A percentile compares a stretch with the other conserved stretches of the same genome.
Conservation (phyloP, 2,329 filamentous ascomycete species). For the Phoma sp. region DNA sequence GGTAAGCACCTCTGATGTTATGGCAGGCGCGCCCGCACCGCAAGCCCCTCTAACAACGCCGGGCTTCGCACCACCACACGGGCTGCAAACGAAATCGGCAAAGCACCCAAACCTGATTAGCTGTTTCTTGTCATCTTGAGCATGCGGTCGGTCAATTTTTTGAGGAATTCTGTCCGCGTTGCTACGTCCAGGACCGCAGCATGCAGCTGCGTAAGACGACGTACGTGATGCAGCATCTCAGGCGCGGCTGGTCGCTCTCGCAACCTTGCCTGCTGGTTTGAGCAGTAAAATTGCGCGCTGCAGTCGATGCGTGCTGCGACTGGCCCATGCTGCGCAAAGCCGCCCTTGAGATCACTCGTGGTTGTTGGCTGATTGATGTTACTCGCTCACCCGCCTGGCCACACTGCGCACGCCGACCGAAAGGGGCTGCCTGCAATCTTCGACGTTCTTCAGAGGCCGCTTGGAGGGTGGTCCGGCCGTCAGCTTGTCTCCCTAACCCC, state of each 20-base stretch:
- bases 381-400: conserved; percentile 12
- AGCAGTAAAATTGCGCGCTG: conserved; percentile 15
- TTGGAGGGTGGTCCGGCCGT: conserved; percentile 15
- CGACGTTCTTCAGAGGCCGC: conserved; percentile 12
- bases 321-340: conserved; percentile 14
- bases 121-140: conserved; percentile 2
- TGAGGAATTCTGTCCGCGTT: background rate
- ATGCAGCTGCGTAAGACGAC: conserved; percentile 7
- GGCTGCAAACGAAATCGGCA: conserved; percentile 16
- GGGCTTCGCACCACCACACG: conserved; percentile 23
- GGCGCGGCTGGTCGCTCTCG: conserved; percentile 8
- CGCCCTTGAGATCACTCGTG: conserved; percentile 16
- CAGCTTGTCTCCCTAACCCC: conserved; percentile 17
- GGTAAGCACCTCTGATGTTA: conserved; percentile 17
- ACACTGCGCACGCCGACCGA: conserved; percentile 11
- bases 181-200: background rate
- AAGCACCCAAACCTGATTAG: background rate
- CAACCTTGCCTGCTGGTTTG: conserved; percentile 15
- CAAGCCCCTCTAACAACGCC: conserved; percentile 18
- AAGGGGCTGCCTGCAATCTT: conserved; percentile 16
- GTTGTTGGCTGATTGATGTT: conserved; percentile 11
- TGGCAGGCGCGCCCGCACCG: conserved; percentile 15
- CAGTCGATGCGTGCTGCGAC: conserved; percentile 12
- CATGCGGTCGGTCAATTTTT: background rate
- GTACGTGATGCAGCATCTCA: conserved; percentile 9